These are phyloP conservation scores for Harringtonia aguacate DNA, from an alignment of 2,329 filamentous ascomycete genomes.

Conservation along the genomic window DNA sequence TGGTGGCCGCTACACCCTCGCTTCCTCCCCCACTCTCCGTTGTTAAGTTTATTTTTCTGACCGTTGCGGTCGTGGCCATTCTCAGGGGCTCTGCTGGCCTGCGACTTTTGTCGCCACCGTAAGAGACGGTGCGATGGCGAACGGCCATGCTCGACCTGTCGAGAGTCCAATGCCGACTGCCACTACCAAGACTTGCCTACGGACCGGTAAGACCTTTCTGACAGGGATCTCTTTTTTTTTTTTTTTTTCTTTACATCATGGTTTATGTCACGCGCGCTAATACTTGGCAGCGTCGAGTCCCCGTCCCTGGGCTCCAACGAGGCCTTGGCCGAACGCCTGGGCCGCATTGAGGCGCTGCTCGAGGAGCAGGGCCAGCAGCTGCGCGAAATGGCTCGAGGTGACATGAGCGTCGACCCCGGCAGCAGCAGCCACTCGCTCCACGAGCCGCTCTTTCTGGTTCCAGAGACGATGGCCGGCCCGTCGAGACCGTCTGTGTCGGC, in stretches of 20 bases:
- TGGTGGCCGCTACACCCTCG: too few relatives aligned
- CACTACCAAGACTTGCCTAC: slow-evolving; percentile 26
- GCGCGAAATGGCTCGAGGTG: slow-evolving; percentile 7
- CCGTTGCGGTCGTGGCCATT: too few relatives aligned
- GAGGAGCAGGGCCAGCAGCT: slow-evolving; percentile 15
- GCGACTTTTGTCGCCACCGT: slow-evolving; percentile 28
- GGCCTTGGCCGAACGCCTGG: slow-evolving; percentile 24
- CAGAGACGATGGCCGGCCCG: too few relatives aligned
- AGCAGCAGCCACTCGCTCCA: background rate
- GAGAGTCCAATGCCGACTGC: slow-evolving; percentile 26
- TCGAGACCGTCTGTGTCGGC: too few relatives aligned
- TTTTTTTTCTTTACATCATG: background rate
- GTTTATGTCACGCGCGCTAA: too few relatives aligned
- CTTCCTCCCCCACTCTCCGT: too few relatives aligned
- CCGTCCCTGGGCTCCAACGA: slow-evolving; percentile 12
- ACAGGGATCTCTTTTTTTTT: background rate
- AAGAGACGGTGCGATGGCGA: slow-evolving; percentile 28
- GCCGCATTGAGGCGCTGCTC: slow-evolving; percentile 23
- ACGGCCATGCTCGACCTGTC: slow-evolving; percentile 26
- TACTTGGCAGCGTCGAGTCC: slow-evolving; percentile 4
- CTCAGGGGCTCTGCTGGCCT: slow-evolving; percentile 28
- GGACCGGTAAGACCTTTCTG: slow-evolving; percentile 15
- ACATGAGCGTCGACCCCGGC: background rate
- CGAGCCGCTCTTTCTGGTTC: too few relatives aligned
- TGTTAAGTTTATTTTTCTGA: too few relatives aligned